Evolutionary conservation across 768 basidiomycete genomes (phyloP), one percentile per base, ranked within the genome.

Genomic region (Phanerochaete sordida): DNA sequence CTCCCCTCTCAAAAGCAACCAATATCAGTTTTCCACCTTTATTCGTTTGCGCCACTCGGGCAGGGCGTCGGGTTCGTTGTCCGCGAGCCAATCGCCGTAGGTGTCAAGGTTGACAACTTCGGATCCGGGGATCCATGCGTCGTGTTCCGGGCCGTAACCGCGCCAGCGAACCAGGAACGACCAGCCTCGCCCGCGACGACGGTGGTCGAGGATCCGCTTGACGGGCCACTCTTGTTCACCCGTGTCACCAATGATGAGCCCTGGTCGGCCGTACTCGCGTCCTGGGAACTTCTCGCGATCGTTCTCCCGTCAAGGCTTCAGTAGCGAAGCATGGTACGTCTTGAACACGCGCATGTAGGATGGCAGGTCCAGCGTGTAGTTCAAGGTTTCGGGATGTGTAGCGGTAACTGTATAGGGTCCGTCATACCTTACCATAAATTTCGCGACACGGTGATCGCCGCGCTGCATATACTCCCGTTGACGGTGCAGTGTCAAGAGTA

Each of bases 371-470:
- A 73, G 61, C 1, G 61, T 63, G 58, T 72, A 73, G 2, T 60
- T 44, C 3, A 66, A 64, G 11, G 51, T 48, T 3, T 61, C 62
- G 1, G 66, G 61, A 43, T 39, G 49, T 1, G 64, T 28, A 61
- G 70, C 6, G 59, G 31, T 8, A 60, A 69, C 59, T 0, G n/a
- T 51, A 57, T 65, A 71, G 2, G 65, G 68, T 0, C 71, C 66
- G 54, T 79, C 74, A 19, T 50, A 75, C 0, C 66, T 57, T 0
- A 76, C 74, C 68, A 81, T 75, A 56, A 80, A 79, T 51, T 82
- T 81, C 0, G 75, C 76, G 0, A 75, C 75, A 0, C 69, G 64
- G 3, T 70, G 66, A 1, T 70, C 64, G 0, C 72, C 70, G 0
- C 43, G 37, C 0, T 53, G n/a, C 26, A 65, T 66, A 56, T 74